Percentiles rank a stretch among this genome's conserved stretches.
Evolutionary conservation across 768 basidiomycete genomes (phyloP).

Genomic region (Termitomyces sp.): DNA sequence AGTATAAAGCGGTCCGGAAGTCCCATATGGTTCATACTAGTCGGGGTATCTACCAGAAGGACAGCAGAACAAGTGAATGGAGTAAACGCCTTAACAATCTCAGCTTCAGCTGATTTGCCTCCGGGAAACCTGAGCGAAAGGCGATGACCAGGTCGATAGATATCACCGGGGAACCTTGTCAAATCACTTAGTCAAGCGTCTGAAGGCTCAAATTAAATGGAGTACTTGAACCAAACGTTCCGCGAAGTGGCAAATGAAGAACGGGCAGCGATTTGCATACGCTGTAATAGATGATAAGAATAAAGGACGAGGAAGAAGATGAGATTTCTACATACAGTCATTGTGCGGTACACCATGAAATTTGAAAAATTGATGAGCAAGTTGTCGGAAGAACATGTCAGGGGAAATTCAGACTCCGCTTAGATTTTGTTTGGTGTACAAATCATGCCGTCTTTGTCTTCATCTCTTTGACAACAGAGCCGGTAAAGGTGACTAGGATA

Average conservation of each 20-base stretch:
- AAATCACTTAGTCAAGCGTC: background rate
- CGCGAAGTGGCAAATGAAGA: background rate
- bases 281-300: background rate
- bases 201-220: background rate
- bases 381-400: no score
- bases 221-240: background rate
- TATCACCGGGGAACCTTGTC: background rate
- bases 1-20: background rate
- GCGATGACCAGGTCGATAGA: background rate
- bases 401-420: no score
- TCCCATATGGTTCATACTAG: background rate
- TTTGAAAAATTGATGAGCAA: no score
- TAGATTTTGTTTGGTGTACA: no score
- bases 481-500: no score
- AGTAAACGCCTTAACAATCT: background rate
- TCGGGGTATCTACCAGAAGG: background rate
- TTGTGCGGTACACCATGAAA: no score
- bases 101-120: background rate
- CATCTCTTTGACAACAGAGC: no score
- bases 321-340: no score
- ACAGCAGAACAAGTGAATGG: background rate
- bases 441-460: no score
- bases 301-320: no score
- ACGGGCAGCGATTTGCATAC: background rate
- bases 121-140: background rate